phyloP scores from a whole-genome alignment of 257 asterid genomes.

The Echium plantagineum region DNA sequence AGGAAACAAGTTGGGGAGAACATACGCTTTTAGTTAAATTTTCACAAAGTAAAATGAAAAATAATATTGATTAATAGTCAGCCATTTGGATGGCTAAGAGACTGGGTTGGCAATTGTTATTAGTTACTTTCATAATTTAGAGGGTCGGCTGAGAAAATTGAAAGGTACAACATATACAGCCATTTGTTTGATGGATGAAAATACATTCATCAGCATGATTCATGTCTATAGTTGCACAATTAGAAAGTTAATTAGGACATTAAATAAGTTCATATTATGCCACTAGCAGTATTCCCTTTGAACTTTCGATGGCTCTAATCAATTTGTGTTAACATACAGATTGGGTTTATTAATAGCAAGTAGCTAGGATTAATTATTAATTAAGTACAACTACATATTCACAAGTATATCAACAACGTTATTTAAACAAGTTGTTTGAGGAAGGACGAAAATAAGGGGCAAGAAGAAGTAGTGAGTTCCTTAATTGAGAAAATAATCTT shows the following conservation, averaged over 20 bases:
- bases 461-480: too few relatives aligned
- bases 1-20: neutral
- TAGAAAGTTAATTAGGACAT: neutral
- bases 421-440: too few relatives aligned
- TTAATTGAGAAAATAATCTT: too few relatives aligned
- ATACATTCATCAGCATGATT: too few relatives aligned
- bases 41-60: too few relatives aligned
- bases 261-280: neutral
- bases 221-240: neutral
- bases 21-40: too few relatives aligned
- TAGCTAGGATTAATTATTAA: neutral
- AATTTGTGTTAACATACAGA: neutral
- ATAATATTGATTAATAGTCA: too few relatives aligned
- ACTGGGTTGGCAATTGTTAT: neutral
- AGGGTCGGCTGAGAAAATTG: neutral
- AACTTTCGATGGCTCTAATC: neutral
- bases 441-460: too few relatives aligned
- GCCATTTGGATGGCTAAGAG: neutral
- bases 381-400: too few relatives aligned
- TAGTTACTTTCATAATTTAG: neutral
- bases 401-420: neutral
- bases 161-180: neutral
- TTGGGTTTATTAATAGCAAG: neutral
- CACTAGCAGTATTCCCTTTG: constrained; percentile 1
- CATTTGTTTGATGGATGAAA: neutral